Evolutionary conservation across 352 stramenopile genomes (phyloP), one percentile per base, ranked within the genome.

Genomic region (Globisporangium middletonii): DNA sequence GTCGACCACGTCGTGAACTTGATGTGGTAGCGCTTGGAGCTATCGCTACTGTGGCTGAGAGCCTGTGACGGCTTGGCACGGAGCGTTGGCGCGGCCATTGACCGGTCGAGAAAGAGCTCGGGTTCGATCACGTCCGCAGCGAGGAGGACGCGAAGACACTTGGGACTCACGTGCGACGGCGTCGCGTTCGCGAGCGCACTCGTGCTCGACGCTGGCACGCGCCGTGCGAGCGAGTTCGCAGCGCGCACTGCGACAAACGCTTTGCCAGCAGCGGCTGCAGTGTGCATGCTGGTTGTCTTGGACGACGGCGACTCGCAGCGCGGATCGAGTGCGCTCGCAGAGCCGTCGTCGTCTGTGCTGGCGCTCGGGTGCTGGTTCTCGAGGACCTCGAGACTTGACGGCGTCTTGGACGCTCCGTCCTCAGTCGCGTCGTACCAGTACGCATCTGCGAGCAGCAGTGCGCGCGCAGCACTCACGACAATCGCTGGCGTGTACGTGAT

Each of bases 1-100:
- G 77, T 88, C 13, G 76, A 86, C 81, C 79, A 94, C 23, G 79
- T 92, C 45, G 76, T 86, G 61, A 93, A 93, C 51, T 76, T 77
- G 64, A 86, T 65, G 56, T 86, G 74, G 42, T 84, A 83, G 28
- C 19, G 43, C 43, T 48, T 6, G 4, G 19, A 42, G 13, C 37
- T 11, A 48, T 12, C 2, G 43, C 43, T 18, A 23, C 18, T 46
- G 41, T 38, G 5, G 7, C 4, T 12, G 9, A 43, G n/a, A 15
- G 19, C 26, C 30, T 37, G 15, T 7, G 13, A 19, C 16, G 28
- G 18, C n/a, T 16, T 35, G 27, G 16, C 42, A 1, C 52, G 26
- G 11, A 26, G 48, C 23, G 48, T n/a, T 16, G 27, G 28, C 16
- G 44, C 27, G 4, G 33, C 12, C 33, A 18, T 59, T 2, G 57